Base-by-base conservation (phyloP, 169 alveolate species). In the Plasmodium gonderi region DNA sequence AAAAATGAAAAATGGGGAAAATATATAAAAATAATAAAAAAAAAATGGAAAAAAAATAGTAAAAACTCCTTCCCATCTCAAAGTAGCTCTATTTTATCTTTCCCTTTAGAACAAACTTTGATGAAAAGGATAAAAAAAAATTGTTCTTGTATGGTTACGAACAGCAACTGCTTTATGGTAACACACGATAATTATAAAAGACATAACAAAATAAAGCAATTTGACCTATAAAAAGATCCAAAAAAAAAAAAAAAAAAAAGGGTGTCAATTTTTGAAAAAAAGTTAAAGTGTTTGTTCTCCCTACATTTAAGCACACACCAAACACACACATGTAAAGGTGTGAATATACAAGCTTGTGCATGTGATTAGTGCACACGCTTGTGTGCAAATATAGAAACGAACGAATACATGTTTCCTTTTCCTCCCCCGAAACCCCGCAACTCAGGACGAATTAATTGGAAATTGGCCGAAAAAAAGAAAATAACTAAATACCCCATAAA, bases 381-480 rank as follows among this genome's bases (percentile, higher is more conserved):
- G 47, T 68, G 47, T 68, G 47, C 17, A 68, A 3, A 33, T 68
- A 29, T 33, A 68, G 11, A 33, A 3, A 29, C 38, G 23, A n/a
- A 78, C 17, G 26, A 8, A 36, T 60, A 26, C 74, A 77, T 60
- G 38, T 40, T 38, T 49, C 11, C n/a, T 2, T 31, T 64, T 49
- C 33, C 38, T 33, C 54, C 38, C 49, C 60, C 51, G 17, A 17
- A 54, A 79, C 14, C 9, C 42, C 45, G 17, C 64, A 79, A 38
- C 74, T 67, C 80, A 81, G 91, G 91, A 60, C 44, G 91, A 64
- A 81, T 81, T 8, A 81, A 81, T 64, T 81, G 91, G 91, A 81
- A 81, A 49, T 36, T 81, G 12, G 91, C 91, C 54, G 91, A 81
- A 68, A 65, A 81, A 81, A 81, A 81, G 80, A 81, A 81, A 81